phyloP scores from a whole-genome alignment of 306 rosid species.

The Astragalus glycyphyllos region DNA sequence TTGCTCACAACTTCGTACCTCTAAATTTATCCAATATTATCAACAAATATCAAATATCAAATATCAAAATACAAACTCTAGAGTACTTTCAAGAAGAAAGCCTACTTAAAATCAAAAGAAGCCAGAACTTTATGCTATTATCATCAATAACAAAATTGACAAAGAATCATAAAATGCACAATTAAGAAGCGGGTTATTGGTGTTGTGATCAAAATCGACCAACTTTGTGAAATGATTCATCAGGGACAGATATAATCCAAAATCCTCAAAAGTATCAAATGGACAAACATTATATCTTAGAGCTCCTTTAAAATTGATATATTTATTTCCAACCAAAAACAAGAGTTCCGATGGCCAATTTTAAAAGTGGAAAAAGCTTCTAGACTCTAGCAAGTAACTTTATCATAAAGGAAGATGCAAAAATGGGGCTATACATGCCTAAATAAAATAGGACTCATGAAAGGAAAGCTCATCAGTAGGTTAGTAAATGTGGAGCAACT shows the following conservation, averaged over 20 bases:
- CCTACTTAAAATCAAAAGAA: conserved; percentile 5
- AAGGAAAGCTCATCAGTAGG: too few relatives aligned
- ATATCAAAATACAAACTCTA: not conserved
- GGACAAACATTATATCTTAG: too few relatives aligned
- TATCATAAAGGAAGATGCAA: too few relatives aligned
- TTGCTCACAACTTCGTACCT: conserved; percentile 49
- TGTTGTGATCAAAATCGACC: conserved; percentile 3
- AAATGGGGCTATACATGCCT: too few relatives aligned
- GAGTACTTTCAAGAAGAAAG: conserved; percentile 22
- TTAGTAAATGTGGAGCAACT: too few relatives aligned
- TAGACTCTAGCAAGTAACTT: too few relatives aligned
- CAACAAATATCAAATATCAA: conserved; percentile 7
- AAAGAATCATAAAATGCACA: conserved; percentile 4
- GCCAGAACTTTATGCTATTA: not conserved
- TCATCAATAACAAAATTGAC: not conserved
- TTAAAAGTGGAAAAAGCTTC: too few relatives aligned
- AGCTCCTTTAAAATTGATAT: too few relatives aligned
- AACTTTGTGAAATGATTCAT: conserved; percentile 2
- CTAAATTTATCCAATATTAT: conserved; percentile 40
- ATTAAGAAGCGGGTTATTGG: conserved; percentile 12
- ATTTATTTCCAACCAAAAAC: too few relatives aligned
- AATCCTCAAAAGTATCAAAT: too few relatives aligned
- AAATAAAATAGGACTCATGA: too few relatives aligned
- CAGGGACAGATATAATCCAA: not conserved
- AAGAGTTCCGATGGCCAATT: too few relatives aligned